phyloP scores from a whole-genome alignment of 805 yeast genomes.

The Citeromyces nyonsensis region DNA sequence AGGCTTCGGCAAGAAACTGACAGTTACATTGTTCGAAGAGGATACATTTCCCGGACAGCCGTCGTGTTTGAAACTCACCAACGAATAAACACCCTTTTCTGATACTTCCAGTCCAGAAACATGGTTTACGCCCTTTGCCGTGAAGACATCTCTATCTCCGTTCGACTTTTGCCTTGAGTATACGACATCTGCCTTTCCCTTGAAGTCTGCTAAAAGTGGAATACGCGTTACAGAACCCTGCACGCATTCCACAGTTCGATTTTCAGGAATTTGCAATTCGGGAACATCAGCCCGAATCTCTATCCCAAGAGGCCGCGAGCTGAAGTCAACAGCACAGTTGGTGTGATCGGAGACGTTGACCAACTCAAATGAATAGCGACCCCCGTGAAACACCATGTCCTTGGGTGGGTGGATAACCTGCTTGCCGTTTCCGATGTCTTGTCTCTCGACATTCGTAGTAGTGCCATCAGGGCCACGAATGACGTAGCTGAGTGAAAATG shows the following conservation, averaged over 20 bases:
- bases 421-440: too few species aligned
- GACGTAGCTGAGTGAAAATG: conserved; percentile 58
- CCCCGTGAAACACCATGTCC: conserved; percentile 55
- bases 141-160: too few species aligned
- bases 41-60: conserved; percentile 27
- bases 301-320: conserved; percentile 48
- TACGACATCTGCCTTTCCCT: conserved; percentile 13
- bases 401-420: too few species aligned
- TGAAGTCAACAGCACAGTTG: conserved; percentile 61
- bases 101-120: conserved; percentile 14
- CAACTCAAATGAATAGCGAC: conserved; percentile 52
- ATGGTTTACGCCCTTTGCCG: too few species aligned
- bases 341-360: conserved; percentile 59
- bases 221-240: conserved; percentile 46
- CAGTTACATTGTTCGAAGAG: conserved; percentile 7
- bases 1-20: conserved; percentile 15
- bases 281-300: conserved; percentile 63
- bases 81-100: conserved; percentile 25
- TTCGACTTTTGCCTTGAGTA: conserved; percentile 10
- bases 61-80: conserved; percentile 21
- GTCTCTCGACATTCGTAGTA: too few species aligned
- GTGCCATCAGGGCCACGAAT: conserved; percentile 47
- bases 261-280: conserved; percentile 15
- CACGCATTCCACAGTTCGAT: conserved; percentile 23
- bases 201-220: conserved; percentile 29